These are phyloP conservation scores for Rhodotorula paludigena DNA, from an alignment of 768 basidiomycete genomes.

Conservation along the genomic window DNA sequence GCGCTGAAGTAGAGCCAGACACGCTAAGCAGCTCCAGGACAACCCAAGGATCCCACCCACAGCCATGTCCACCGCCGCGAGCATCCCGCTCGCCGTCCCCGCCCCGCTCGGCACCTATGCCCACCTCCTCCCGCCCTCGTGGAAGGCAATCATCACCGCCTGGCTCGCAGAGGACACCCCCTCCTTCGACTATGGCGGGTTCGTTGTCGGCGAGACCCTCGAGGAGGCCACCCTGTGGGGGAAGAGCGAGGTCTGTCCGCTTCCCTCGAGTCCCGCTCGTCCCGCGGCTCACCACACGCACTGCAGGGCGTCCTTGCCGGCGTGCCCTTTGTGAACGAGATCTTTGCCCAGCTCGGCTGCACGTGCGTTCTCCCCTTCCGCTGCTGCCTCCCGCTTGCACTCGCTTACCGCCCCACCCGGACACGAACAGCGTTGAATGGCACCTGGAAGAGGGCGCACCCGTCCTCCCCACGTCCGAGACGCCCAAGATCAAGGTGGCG, in stretches of 20 bases:
- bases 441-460: conserved; percentile 76
- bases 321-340: conserved; percentile 88
- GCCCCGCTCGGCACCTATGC: conserved; percentile 44
- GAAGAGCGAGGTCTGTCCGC: conserved; percentile 66
- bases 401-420: neutral
- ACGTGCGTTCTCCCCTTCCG: conserved; percentile 56
- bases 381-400: neutral
- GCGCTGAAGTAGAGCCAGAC: too few relatives aligned
- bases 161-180: conserved; percentile 95
- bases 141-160: conserved; percentile 69
- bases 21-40: too few relatives aligned
- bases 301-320: conserved; percentile 73
- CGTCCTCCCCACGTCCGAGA: conserved; percentile 70
- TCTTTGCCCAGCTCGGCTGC: conserved; percentile 84
- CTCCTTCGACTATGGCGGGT: conserved; percentile 93
- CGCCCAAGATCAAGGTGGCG: conserved; percentile 58
- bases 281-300: neutral
- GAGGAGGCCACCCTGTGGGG: conserved; percentile 84
- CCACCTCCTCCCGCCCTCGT: conserved; percentile 84
- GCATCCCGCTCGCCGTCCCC: neutral
- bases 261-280: conserved; percentile 43
- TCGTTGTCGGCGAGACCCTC: conserved; percentile 83
- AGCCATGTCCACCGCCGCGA: neutral
- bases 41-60: too few relatives aligned
- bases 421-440: conserved; percentile 74